Conservation (phyloP, 2,329 filamentous ascomycete species). For the Trichoderma oligosporum region DNA sequence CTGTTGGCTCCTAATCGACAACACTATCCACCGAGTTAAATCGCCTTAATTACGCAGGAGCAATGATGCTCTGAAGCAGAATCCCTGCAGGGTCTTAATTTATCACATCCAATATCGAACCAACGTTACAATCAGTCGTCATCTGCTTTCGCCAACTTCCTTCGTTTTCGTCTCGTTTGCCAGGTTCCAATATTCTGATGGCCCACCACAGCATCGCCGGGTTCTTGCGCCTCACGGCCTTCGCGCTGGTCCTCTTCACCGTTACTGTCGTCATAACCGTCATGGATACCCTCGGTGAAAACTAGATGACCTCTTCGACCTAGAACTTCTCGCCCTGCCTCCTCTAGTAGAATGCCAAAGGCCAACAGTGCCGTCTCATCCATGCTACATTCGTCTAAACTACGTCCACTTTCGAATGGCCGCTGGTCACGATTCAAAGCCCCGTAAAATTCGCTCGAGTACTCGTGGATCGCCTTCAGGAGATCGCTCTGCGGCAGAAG, state of each 20-base stretch:
- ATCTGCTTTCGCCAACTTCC: conserved; percentile 27
- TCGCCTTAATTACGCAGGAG: not conserved
- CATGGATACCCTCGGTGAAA: conserved; percentile 46
- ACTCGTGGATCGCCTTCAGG: conserved; percentile 64
- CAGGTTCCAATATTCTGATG: conserved; percentile 26
- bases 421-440: conserved; percentile 30
- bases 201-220: conserved; percentile 22
- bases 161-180: conserved; percentile 31
- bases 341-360: conserved; percentile 71
- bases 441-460: conserved; percentile 64
- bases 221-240: not conserved
- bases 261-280: conserved; percentile 2
- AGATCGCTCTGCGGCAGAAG: conserved; percentile 65
- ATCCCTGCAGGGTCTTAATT: not conserved
- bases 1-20: not conserved
- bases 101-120: not conserved
- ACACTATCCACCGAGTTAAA: not conserved
- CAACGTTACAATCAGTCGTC: conserved; percentile 7
- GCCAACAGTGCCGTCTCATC: conserved; percentile 76
- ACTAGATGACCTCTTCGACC: conserved; percentile 66
- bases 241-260: not conserved
- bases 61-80: not conserved
- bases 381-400: conserved; percentile 58
- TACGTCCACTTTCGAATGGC: conserved; percentile 23
- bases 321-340: conserved; percentile 58